These are phyloP conservation scores for Hibiscus syriacus DNA, from an alignment of 345 rosid species.

Conservation along the genomic window DNA sequence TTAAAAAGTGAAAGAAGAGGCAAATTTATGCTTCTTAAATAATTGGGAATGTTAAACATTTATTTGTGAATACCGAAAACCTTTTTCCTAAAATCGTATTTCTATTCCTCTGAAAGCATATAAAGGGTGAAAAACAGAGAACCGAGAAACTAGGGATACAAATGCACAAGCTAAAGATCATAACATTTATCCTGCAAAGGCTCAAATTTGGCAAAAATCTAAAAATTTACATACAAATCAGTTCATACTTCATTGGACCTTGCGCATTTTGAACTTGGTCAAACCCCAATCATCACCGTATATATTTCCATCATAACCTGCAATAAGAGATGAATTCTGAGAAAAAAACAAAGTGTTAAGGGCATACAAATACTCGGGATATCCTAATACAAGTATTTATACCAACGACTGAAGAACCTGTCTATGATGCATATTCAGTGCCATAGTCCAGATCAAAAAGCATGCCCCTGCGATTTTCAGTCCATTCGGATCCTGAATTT, in stretches of 20 bases:
- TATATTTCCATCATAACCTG: neutral
- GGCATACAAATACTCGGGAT: neutral
- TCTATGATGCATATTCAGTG: slow-evolving; percentile 39
- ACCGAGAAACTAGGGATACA: neutral
- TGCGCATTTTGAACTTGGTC: neutral
- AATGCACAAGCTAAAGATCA: slow-evolving; percentile 11
- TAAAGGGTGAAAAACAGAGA: neutral
- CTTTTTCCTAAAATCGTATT: neutral
- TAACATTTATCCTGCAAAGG: neutral
- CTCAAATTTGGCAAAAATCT: slow-evolving; percentile 7
- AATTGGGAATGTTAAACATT: neutral
- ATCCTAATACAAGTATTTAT: neutral
- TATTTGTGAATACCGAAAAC: neutral
- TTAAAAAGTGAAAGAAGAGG: neutral
- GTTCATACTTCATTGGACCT: neutral
- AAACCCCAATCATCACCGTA: neutral
- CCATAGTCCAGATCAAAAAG: slow-evolving; percentile 65
- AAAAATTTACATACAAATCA: slow-evolving; percentile 22
- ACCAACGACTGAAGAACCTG: slow-evolving; percentile 7
- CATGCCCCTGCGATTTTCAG: slow-evolving; percentile 59
- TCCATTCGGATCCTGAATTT: slow-evolving; percentile 48
- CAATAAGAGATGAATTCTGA: neutral
- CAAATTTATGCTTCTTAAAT: neutral
- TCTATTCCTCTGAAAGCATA: slow-evolving; percentile 5
- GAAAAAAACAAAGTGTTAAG: neutral